phyloP scores from a whole-genome alignment of 1,284 basidiomycete species.

The Ustilago vetiveriae region DNA sequence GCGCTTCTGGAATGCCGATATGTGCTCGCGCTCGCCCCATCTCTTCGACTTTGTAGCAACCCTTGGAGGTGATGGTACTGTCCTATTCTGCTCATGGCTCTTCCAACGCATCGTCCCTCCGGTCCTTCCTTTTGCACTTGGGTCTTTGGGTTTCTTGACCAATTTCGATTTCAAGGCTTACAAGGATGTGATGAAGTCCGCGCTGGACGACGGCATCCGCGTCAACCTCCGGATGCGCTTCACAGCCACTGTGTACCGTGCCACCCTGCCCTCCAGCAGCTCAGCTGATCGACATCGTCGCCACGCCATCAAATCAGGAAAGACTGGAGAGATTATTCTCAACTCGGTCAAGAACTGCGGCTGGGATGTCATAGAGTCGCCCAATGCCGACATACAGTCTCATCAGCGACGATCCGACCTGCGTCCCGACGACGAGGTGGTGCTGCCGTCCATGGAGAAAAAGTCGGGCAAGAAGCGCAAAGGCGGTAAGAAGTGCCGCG shows the following conservation, averaged over 20 bases:
- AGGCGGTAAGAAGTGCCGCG: conserved; percentile 71
- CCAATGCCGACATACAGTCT: conserved; percentile 13
- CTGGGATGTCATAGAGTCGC: conserved; percentile 61
- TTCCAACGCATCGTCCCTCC: conserved; percentile 98
- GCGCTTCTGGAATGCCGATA: conserved; percentile 95
- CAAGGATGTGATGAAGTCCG: conserved; percentile 85
- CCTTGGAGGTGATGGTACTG: conserved; percentile 94
- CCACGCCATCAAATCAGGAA: conserved; percentile 59
- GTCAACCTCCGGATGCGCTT: conserved; percentile 99
- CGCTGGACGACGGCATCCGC: conserved; percentile 90
- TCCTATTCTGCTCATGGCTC: conserved; percentile 98
- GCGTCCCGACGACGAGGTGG: conserved; percentile 27
- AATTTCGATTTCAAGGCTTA: conserved; percentile 95
- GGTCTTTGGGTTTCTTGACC: conserved; percentile 96
- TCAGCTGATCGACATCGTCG: conserved; percentile 50
- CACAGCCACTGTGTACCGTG: conserved; percentile 90
- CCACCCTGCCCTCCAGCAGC: conserved; percentile 42
- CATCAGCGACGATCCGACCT: conserved; percentile 18
- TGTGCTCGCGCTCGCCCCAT: conserved; percentile 91
- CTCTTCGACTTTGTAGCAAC: conserved; percentile 98
- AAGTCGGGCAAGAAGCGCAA: conserved; percentile 73
- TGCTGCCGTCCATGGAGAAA: conserved; percentile 22
- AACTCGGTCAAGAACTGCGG: conserved; percentile 59
- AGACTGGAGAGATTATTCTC: conserved; percentile 65
- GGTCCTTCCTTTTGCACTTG: conserved; percentile 95